Conservation (phyloP, 768 basidiomycete species). For the Mycena vulgaris region DNA sequence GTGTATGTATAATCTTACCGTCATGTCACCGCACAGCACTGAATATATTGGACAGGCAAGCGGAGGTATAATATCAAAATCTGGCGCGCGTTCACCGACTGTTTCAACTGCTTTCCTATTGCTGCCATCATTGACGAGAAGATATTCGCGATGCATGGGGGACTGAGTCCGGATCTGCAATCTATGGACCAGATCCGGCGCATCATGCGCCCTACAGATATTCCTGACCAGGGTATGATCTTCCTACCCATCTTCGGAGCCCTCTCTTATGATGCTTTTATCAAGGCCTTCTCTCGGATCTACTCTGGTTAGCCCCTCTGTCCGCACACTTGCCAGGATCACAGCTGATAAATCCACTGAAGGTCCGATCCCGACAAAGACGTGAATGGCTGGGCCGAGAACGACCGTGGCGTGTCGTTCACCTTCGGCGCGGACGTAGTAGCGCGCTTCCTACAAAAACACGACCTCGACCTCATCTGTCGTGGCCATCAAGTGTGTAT, state of each 20-base stretch:
- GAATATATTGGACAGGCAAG: no score
- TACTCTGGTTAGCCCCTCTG: no score
- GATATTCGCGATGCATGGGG: slow-evolving; percentile 99
- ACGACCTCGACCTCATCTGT: slow-evolving; percentile 99
- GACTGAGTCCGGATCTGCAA: slow-evolving; percentile 96
- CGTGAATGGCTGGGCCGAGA: slow-evolving; percentile 99
- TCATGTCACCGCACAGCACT: no score
- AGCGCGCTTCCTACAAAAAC: slow-evolving; percentile 97
- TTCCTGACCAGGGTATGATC: no score
- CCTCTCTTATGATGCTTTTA: no score
- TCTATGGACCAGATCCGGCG: no score
- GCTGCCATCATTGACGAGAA: slow-evolving; percentile 99
- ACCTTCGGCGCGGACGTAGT: slow-evolving; percentile 99
- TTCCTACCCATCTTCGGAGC: no score
- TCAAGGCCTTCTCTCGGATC: no score
- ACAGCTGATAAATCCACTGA: no score
- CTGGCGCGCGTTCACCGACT: slow-evolving; percentile 99
- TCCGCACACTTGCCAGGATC: no score
- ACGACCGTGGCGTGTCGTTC: slow-evolving; percentile 98
- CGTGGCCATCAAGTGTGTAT: slow-evolving; percentile 94
- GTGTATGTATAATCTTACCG: no score
- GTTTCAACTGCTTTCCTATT: slow-evolving; percentile 99
- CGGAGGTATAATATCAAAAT: slow-evolving; percentile 99
- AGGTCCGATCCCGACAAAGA: slow-evolving; percentile 99
- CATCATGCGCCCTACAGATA: no score